Evolutionary conservation across 108 stramenopile species (phyloP).

Genomic region (Cyclotella cryptica): DNA sequence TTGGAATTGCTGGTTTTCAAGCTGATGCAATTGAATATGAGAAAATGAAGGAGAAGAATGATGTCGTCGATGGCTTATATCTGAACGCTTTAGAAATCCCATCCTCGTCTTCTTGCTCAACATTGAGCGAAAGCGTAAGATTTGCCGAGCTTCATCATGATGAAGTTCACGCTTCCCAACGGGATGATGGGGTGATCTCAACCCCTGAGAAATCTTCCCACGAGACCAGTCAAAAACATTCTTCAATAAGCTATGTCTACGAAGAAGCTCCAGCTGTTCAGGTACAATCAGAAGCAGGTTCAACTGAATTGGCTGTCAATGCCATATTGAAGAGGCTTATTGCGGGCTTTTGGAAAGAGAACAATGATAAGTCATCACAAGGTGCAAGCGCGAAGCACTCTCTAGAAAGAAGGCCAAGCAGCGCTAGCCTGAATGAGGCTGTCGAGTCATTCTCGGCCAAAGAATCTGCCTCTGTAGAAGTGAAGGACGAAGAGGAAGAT

Average conservation of each 20-base stretch:
- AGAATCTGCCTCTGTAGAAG: not conserved
- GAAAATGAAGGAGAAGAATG: not conserved
- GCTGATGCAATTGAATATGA: not conserved
- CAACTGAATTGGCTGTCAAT: not conserved
- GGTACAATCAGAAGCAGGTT: not conserved
- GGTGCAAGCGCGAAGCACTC: not conserved
- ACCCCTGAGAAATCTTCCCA: not conserved
- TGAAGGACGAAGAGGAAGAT: not conserved
- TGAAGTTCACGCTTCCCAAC: not conserved
- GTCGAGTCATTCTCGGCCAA: not conserved
- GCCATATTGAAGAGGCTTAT: constrained; percentile 9
- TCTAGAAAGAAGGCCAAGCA: not conserved
- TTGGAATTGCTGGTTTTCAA: not conserved
- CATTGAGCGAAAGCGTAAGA: constrained; percentile 8
- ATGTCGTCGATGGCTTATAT: not conserved
- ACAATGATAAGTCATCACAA: not conserved
- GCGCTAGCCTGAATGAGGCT: not conserved
- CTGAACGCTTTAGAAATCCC: not conserved
- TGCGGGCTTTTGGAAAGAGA: constrained; percentile 1
- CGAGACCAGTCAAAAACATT: not conserved
- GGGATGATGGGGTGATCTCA: not conserved
- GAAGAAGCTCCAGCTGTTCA: too few species aligned
- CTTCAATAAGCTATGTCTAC: not conserved
- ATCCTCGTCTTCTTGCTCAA: constrained; percentile 3
- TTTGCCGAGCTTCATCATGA: not conserved